Evolutionary conservation across 108 stramenopile species (phyloP).

Genomic region (Fragilariopsis cylindrus): DNA sequence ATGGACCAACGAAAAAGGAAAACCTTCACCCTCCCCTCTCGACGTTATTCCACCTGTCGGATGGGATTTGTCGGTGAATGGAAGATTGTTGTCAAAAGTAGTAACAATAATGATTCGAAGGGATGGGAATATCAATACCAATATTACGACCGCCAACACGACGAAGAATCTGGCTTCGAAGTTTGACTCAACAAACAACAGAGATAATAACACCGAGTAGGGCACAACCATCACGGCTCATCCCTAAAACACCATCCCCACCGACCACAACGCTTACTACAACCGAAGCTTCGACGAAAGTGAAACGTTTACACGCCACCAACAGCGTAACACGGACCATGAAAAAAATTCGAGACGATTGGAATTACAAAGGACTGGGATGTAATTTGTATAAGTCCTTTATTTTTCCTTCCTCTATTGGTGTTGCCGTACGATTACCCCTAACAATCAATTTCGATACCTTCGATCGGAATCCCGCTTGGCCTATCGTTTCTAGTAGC

Average conservation of each 20-base stretch:
- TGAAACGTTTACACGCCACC: not conserved
- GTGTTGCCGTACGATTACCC: conserved; percentile 62
- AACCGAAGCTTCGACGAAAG: not conserved
- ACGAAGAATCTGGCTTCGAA: conserved; percentile 68
- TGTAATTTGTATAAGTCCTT: conserved; percentile 68
- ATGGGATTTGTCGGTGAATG: conserved; percentile 67
- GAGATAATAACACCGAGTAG: conserved; percentile 2
- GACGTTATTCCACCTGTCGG: conserved; percentile 41
- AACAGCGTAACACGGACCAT: conserved; percentile 10
- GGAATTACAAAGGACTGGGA: conserved; percentile 80
- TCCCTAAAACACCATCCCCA: not conserved
- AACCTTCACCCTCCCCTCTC: conserved; percentile 25
- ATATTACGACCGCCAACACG: conserved; percentile 52
- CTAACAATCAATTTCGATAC: conserved; percentile 61
- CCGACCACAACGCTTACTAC: not conserved
- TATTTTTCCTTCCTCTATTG: conserved; percentile 44
- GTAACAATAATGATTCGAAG: conserved; percentile 42
- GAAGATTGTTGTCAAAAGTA: conserved; percentile 70
- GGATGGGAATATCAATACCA: conserved; percentile 74
- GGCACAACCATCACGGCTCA: not conserved
- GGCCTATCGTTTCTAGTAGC: conserved; percentile 51
- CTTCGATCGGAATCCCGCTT: conserved; percentile 58
- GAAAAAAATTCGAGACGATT: conserved; percentile 48
- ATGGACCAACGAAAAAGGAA: conserved; percentile 33
- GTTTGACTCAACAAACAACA: conserved; percentile 15